Conservation (phyloP, 2,329 filamentous ascomycete species). For the Zasmidium citrigriseum region DNA sequence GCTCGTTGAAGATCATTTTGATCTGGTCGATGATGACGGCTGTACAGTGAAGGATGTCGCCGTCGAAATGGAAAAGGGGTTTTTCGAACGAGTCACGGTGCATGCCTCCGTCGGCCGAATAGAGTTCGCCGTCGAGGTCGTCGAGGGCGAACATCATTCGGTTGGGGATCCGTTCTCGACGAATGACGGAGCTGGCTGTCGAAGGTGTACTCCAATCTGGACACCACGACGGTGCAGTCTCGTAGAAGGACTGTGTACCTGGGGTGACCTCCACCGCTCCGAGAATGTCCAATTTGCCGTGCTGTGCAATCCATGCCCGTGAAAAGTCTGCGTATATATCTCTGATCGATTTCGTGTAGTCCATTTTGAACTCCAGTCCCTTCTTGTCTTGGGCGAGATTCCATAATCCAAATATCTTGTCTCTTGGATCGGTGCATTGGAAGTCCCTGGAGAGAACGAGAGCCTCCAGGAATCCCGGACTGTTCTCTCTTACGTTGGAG, state of each 20-base stretch:
- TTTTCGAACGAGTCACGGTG: not conserved
- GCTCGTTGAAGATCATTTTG: constrained; percentile 6
- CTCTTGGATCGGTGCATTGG: constrained; percentile 7
- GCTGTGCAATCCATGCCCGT: constrained; percentile 10
- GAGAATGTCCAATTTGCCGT: constrained; percentile 13
- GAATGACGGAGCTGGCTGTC: constrained; percentile 10
- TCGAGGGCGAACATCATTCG: constrained; percentile 90
- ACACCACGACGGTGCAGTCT: constrained; percentile 10
- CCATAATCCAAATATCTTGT: constrained; percentile 13
- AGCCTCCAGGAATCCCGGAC: constrained; percentile 6
- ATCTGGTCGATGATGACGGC: constrained; percentile 11
- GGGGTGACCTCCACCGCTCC: constrained; percentile 9
- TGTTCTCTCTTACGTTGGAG: not conserved
- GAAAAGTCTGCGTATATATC: constrained; percentile 6
- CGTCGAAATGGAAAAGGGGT: constrained; percentile 6
- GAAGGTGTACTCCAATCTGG: constrained; percentile 11
- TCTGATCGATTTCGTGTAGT: constrained; percentile 6
- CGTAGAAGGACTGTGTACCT: constrained; percentile 2
- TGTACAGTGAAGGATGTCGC: constrained; percentile 4
- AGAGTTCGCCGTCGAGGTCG: constrained; percentile 71
- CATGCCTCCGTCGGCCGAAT: constrained; percentile 12
- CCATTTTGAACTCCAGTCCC: constrained; percentile 6
- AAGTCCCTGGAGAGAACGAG: constrained; percentile 11
- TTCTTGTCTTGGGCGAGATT: constrained; percentile 12
- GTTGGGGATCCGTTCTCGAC: constrained; percentile 10